A percentile compares a stretch with the other conserved stretches of the same genome.
Evolutionary conservation across 495 filamentous ascomycete genomes (phyloP).

Genomic region (Neurospora terricola): DNA sequence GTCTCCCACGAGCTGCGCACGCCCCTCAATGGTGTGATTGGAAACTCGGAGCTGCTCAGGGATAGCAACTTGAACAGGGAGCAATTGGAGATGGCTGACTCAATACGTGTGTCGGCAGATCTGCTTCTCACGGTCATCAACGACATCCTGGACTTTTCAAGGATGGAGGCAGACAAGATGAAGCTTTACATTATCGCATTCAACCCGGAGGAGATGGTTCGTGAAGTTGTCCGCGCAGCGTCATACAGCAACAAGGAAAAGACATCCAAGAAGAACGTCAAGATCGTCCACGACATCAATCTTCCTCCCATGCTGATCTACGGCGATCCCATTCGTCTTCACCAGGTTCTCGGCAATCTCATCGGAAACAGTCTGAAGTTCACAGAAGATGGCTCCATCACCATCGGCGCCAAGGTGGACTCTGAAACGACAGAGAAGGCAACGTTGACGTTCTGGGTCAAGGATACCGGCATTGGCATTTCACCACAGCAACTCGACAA

Average conservation of each 20-base stretch:
- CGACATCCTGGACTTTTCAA: constrained; percentile 87
- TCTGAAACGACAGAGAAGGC: constrained; percentile 59
- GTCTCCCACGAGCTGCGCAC: constrained; percentile 82
- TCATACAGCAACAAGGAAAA: constrained; percentile 77
- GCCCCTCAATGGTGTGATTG: constrained; percentile 82
- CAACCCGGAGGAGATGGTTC: constrained; percentile 75
- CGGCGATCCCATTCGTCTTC: constrained; percentile 80
- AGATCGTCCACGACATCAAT: constrained; percentile 63
- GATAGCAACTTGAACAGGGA: constrained; percentile 67
- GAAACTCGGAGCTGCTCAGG: constrained; percentile 78
- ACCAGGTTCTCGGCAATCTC: constrained; percentile 88
- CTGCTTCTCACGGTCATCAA: constrained; percentile 90
- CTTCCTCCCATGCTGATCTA: constrained; percentile 71
- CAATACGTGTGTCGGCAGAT: constrained; percentile 82
- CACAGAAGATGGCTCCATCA: constrained; percentile 76
- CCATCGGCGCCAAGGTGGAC: constrained; percentile 60
- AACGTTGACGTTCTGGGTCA: constrained; percentile 72
- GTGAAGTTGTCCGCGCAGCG: constrained; percentile 75
- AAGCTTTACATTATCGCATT: constrained; percentile 80
- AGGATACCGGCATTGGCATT: constrained; percentile 86
- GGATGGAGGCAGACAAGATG: constrained; percentile 93
- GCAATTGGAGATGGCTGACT: constrained; percentile 86
- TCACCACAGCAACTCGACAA: constrained; percentile 68
- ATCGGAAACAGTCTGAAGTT: constrained; percentile 94
- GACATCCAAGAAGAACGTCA: constrained; percentile 46